Conservation (phyloP, 2,329 filamentous ascomycete species). For the Incumbomyces lentus region DNA sequence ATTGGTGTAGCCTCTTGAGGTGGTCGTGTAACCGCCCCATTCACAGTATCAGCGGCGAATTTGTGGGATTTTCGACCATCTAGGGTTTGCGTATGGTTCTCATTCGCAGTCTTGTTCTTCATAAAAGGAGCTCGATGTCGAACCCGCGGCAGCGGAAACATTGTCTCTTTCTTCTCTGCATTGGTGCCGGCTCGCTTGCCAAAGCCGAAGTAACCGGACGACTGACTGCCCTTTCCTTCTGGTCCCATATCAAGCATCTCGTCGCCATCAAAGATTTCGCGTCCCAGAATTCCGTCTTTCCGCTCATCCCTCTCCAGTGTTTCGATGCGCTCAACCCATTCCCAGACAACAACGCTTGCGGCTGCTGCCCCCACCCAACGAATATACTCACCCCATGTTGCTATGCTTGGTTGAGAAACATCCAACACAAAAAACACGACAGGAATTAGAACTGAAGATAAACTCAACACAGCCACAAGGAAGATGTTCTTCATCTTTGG, state of each 20-base stretch:
- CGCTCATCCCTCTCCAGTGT: conserved; percentile 85
- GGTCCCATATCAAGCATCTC: conserved; percentile 61
- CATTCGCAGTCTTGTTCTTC: background rate
- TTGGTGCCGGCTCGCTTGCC: background rate
- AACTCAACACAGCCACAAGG: conserved; percentile 66
- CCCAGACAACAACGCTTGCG: conserved; percentile 94
- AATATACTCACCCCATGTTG: conserved; percentile 90
- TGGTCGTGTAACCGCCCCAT: background rate
- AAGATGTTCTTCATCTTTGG: conserved; percentile 82
- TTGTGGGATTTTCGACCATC: background rate
- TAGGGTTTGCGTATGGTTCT: background rate
- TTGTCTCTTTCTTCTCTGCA: conserved; percentile 3
- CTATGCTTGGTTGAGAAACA: conserved; percentile 73
- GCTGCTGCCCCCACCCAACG: conserved; percentile 92
- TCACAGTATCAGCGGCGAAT: background rate
- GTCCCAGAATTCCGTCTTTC: conserved; percentile 81
- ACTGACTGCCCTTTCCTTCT: conserved; percentile 3
- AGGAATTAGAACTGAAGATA: conserved; percentile 74
- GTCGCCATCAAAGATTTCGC: conserved; percentile 88
- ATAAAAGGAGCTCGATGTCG: conserved; percentile 4
- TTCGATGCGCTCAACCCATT: conserved; percentile 94
- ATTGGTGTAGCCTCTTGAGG: conserved; percentile 41
- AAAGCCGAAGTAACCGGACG: conserved; percentile 1
- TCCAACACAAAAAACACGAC: conserved; percentile 90
- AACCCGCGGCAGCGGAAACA: background rate